Conservation (phyloP, 768 basidiomycete species). For the Naganishia vaughanmartiniae region DNA sequence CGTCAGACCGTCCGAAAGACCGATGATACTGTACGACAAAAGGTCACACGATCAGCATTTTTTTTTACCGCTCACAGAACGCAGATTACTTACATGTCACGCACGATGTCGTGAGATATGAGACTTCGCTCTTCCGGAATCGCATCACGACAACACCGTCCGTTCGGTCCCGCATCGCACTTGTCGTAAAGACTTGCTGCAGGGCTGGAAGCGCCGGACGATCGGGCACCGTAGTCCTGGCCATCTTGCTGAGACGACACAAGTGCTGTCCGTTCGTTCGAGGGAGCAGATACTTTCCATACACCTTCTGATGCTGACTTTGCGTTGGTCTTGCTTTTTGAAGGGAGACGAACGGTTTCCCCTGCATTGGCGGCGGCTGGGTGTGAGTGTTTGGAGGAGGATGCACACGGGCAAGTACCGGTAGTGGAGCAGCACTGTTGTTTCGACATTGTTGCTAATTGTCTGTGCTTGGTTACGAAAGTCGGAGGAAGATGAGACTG, state of each 20-base stretch:
- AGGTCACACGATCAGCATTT: neutral
- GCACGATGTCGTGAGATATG: slow-evolving; percentile 25
- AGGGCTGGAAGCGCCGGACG: slow-evolving; percentile 6
- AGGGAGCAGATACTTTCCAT: slow-evolving; percentile 7
- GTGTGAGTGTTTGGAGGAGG: neutral
- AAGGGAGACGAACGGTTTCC: slow-evolving; percentile 9
- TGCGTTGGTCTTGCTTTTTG: slow-evolving; percentile 5
- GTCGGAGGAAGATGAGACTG: neutral
- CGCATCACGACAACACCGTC: slow-evolving; percentile 20
- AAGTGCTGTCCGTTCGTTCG: neutral
- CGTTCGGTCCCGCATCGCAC: slow-evolving; percentile 23
- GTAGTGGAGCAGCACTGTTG: slow-evolving; percentile 17
- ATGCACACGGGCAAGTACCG: slow-evolving; percentile 11
- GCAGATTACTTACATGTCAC: slow-evolving; percentile 34
- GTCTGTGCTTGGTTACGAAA: neutral
- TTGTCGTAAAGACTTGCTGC: slow-evolving; percentile 20
- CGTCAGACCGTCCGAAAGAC: slow-evolving; percentile 49
- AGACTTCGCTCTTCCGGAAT: slow-evolving; percentile 22
- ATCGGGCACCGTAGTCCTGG: neutral
- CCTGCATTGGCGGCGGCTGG: slow-evolving; percentile 7
- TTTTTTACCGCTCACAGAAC: too few species aligned
- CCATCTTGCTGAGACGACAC: neutral
- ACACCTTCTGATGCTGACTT: slow-evolving; percentile 1
- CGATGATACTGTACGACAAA: slow-evolving; percentile 41
- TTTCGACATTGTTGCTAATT: slow-evolving; percentile 5